These are phyloP conservation scores for Solanum rostratum DNA, from an alignment of 257 asterid species.

Conservation along the genomic window DNA sequence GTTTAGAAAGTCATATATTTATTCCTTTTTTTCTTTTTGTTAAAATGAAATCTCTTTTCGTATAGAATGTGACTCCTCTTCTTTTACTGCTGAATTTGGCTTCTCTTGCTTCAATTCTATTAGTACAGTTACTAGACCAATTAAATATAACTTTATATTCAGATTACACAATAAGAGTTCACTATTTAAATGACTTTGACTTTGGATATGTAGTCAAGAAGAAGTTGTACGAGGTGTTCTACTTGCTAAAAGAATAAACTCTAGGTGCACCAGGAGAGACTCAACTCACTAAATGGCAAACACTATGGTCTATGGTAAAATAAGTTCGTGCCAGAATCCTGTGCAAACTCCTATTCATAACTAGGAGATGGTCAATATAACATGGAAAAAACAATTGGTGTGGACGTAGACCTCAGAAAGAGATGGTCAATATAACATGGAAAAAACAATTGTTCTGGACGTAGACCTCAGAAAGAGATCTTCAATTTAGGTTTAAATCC, in stretches of 20 bases:
- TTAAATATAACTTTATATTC: not conserved
- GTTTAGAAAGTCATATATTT: not conserved
- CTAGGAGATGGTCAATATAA: not conserved
- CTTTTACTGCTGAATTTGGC: not conserved
- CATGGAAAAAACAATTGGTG: not conserved
- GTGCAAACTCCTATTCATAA: not conserved
- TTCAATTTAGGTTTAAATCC: not conserved
- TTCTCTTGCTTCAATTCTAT: not conserved
- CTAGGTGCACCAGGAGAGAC: not conserved
- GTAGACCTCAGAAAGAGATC: not conserved
- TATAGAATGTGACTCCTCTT: not conserved
- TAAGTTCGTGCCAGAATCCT: not conserved
- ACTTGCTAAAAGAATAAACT: not conserved
- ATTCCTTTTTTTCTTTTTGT: not conserved
- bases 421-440: not conserved
- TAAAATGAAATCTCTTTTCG: not conserved
- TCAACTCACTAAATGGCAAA: not conserved
- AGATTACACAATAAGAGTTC: not conserved
- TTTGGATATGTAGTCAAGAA: not conserved
- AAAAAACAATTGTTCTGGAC: too few relatives aligned
- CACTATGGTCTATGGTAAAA: not conserved
- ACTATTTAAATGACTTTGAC: not conserved
- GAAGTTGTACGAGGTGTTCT: not conserved
- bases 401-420: not conserved
- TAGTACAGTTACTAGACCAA: not conserved